These are phyloP conservation scores for Lactifluus pinguis DNA, from an alignment of 768 basidiomycete species.

Conservation along the genomic window DNA sequence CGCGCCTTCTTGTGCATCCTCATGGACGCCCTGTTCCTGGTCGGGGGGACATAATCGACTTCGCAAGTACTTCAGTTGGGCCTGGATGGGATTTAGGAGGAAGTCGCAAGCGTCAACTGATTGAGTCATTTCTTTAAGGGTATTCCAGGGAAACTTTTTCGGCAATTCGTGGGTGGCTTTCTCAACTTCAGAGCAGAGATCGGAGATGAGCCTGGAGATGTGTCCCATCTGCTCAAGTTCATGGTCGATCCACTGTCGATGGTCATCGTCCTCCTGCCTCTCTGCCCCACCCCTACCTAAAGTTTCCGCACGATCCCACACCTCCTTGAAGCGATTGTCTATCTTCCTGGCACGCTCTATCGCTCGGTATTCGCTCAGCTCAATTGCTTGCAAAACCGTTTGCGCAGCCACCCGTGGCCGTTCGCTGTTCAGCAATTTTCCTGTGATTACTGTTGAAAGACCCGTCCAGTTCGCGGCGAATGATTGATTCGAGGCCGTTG, in stretches of 20 bases:
- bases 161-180: background rate
- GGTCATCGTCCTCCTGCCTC: too few relatives aligned
- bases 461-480: slow-evolving; percentile 15
- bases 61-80: background rate
- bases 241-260: too few relatives aligned
- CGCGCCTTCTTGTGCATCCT: too few relatives aligned
- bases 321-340: slow-evolving; percentile 1
- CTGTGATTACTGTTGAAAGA: slow-evolving; percentile 10
- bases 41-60: background rate
- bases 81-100: background rate
- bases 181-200: background rate
- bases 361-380: background rate
- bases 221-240: background rate
- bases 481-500: background rate
- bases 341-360: background rate
- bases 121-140: background rate
- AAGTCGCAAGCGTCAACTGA: background rate
- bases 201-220: background rate
- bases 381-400: background rate
- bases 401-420: background rate
- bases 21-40: too few relatives aligned
- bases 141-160: background rate
- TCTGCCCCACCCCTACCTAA: too few relatives aligned
- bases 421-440: background rate
- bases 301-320: background rate